phyloP scores from a whole-genome alignment of 352 stramenopile species.

The Phytophthora citrophthora region DNA sequence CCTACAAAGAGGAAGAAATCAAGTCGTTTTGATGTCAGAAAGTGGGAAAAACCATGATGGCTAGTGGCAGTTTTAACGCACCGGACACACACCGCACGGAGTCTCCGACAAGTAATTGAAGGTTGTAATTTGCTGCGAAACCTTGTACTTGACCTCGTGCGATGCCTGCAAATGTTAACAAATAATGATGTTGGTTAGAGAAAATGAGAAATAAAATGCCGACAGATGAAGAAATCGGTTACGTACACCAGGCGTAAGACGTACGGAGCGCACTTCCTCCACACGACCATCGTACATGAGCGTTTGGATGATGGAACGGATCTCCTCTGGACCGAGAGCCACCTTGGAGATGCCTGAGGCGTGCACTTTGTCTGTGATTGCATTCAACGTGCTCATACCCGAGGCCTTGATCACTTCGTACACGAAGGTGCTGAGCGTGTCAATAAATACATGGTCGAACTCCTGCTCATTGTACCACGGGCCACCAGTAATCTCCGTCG shows the following conservation, averaged over 20 bases:
- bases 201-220: not conserved
- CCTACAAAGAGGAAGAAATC: constrained; percentile 36
- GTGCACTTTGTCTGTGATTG: constrained; percentile 91
- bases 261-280: constrained; percentile 88
- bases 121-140: constrained; percentile 85
- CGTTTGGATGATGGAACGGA: constrained; percentile 92
- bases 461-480: constrained; percentile 99
- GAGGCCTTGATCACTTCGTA: constrained; percentile 90
- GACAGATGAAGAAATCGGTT: not conserved
- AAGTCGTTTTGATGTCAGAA: constrained; percentile 15
- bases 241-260: constrained; percentile 78
- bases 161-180: constrained; percentile 43
- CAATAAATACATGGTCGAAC: constrained; percentile 99
- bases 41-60: not conserved
- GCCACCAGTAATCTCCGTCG: constrained; percentile 98
- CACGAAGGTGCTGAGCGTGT: constrained; percentile 96
- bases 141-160: constrained; percentile 89
- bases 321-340: constrained; percentile 89
- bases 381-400: constrained; percentile 87
- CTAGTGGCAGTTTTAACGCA: constrained; percentile 35
- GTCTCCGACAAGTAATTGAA: constrained; percentile 91
- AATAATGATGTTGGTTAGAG: constrained; percentile 1
- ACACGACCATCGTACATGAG: constrained; percentile 93
- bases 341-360: constrained; percentile 92
- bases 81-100: constrained; percentile 89